Evolutionary conservation across 257 asterid genomes (phyloP).

Genomic region (Datura wrightii): DNA sequence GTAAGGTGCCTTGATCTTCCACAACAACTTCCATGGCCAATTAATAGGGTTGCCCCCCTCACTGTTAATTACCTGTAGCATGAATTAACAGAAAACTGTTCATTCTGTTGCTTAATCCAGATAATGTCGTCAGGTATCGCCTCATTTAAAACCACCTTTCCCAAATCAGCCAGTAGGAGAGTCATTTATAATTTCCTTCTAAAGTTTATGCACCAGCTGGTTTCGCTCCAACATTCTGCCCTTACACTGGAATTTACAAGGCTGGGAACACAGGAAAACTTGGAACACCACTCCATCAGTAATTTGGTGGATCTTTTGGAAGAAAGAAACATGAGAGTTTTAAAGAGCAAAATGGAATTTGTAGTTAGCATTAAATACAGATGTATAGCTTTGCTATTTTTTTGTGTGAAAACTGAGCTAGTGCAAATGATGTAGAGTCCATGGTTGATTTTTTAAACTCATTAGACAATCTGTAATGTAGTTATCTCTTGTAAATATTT

Average conservation of each 20-base stretch:
- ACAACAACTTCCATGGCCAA: too few relatives aligned
- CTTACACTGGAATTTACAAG: not conserved
- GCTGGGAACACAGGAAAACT: not conserved
- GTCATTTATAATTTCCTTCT: too few relatives aligned
- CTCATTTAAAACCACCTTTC: too few relatives aligned
- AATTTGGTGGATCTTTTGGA: not conserved
- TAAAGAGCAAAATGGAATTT: not conserved
- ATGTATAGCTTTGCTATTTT: not conserved
- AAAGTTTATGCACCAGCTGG: too few relatives aligned
- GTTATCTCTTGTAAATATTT: not conserved
- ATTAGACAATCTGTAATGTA: not conserved
- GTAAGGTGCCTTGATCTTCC: too few relatives aligned
- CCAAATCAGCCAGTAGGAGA: too few relatives aligned
- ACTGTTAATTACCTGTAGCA: too few relatives aligned
- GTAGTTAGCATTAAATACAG: not conserved
- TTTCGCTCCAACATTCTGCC: not conserved
- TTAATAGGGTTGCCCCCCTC: too few relatives aligned
- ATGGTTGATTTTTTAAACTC: not conserved
- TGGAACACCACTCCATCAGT: not conserved
- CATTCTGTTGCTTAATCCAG: too few relatives aligned
- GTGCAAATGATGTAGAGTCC: not conserved
- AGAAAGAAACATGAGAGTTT: not conserved
- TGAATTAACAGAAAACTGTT: too few relatives aligned
- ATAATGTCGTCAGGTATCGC: too few relatives aligned
- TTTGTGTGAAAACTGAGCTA: not conserved